Evolutionary conservation across 164 flowering plant genomes (phyloP), one percentile per base, ranked within the genome.

Genomic region (Nymphaea thermarum): DNA sequence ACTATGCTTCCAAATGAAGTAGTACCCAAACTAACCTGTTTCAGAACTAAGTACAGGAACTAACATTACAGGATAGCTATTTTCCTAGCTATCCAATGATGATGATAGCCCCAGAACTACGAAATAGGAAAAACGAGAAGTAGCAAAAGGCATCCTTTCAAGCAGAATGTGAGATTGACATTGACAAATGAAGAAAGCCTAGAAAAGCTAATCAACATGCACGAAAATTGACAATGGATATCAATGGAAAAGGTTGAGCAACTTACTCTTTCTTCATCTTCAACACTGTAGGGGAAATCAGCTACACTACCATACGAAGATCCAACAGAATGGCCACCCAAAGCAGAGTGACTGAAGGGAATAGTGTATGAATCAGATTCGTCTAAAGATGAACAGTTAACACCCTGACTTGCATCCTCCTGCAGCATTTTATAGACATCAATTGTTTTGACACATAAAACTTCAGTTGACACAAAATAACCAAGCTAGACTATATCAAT

Each of bases 211-310:
- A 2, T 11, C 16, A 3, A 2, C 41, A 25, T 8, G 6, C 5
- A 61, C 6, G 41, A 6, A 6, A 25, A 6, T n/a, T n/a, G 63
- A 61, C 6, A 7, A n/a, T n/a, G 18, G 7, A 12, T 43, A 10
- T 42, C n/a, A 47, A 12, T 14, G 42, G 43, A 63, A 68, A 66
- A 43, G 44, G 15, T 43, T 4, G 55, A 66, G 62, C 55, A 45
- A 66, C 76, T 70, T 36, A 88, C 98, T 88, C 87, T 81, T 78
- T 94, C 96, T 86, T 94, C 98, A 67, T 94, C 98, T 66, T 89
- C 93, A 62, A 75, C 76, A 69, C 78, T 85, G 77, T 78, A 74
- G 43, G 98, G 98, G 66, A 88, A 84, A 61, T 84, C 93, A 73
- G 85, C 69, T 69, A 80, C 67, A 66, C 81, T 78, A 71, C 91